Base-by-base conservation (phyloP, 1,284 basidiomycete species). In the Agaricales sp. region DNA sequence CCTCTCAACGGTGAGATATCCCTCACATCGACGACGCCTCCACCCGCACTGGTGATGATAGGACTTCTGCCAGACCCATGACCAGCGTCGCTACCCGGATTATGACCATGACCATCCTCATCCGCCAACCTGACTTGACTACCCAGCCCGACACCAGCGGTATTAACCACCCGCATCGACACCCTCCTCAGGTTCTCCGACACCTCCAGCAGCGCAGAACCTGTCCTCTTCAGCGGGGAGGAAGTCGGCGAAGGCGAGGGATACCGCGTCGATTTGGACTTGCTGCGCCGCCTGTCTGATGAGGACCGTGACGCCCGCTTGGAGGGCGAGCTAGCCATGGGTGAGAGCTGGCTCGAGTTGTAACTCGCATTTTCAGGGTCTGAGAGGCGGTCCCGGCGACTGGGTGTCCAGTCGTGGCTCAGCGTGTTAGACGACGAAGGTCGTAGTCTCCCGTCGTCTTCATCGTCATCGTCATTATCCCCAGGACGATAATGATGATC, bases 131-230 rank as follows among this genome's bases (percentile, higher is more conserved):
- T 69, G 12, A 80, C 60, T 51, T 80, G 79, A 30, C 74, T 74
- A 49, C 81, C 80, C 43, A 82, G 57, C 0, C 76, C 77, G n/a
- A 67, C 67, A 3, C 80, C 80, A 30, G 80, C 81, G 45, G 92
- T 66, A 61, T 92, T 91, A 30, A 91, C 90, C 14, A 96, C 90
- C 18, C 92, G 78, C 47, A 87, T 64, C 25, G 88, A 92, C 43
- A 82, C 79, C 14, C 84, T 72, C n/a, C 80, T 70, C 3, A 93
- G 55, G 52, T 70, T 78, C 49, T 72, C 71, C 24, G 78, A 77
- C 44, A 87, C 71, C 21, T 70, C 69, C 56, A 74, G 76, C 45
- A 87, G 64, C 12, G 71, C 75, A 3, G 72, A 73, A 1, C 74
- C 74, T 2, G 80, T 78, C 56, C 70, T 76, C 55, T 75, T 76